Percentiles rank a stretch among this genome's conserved stretches.
These are phyloP conservation scores for Petunia axillaris DNA, from an alignment of 257 asterid species.

Conservation along the genomic window DNA sequence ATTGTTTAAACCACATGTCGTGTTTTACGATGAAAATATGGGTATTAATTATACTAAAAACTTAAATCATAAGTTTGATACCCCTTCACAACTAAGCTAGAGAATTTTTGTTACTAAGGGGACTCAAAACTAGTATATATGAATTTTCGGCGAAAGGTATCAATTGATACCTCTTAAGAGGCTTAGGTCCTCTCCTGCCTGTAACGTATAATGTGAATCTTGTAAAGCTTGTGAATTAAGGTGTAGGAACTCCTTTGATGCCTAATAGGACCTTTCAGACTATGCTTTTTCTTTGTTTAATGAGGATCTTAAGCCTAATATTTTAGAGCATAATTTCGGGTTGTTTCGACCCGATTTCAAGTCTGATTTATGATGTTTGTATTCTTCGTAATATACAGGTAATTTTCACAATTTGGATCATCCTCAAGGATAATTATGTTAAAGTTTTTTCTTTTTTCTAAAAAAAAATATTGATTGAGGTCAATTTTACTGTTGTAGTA, in stretches of 20 bases:
- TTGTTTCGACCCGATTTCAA: slow-evolving; percentile 30
- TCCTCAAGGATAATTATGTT: neutral
- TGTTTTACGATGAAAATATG: slow-evolving; percentile 37
- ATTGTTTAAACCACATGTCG: slow-evolving; percentile 44
- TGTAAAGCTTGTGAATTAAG: slow-evolving; percentile 44
- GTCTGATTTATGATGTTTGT: slow-evolving; percentile 31
- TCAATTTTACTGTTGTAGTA: no score
- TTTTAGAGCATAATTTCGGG: slow-evolving; percentile 32
- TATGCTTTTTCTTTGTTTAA: slow-evolving; percentile 45
- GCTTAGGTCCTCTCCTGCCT: no score
- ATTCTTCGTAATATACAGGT: slow-evolving; percentile 8
- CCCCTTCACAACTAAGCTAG: no score
- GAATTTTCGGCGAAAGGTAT: no score
- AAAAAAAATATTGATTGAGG: no score
- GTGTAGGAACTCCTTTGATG: slow-evolving; percentile 59
- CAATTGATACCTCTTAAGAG: no score
- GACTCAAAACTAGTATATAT: no score
- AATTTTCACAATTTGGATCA: neutral
- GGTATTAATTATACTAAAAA: slow-evolving; percentile 44
- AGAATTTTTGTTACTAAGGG: no score
- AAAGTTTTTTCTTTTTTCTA: no score
- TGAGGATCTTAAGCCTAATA: slow-evolving; percentile 32
- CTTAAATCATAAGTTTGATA: no score
- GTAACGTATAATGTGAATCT: slow-evolving; percentile 44
- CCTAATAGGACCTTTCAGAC: slow-evolving; percentile 46